Base-by-base conservation (phyloP, 306 rosid genomes). In the Castanea mollissima region DNA sequence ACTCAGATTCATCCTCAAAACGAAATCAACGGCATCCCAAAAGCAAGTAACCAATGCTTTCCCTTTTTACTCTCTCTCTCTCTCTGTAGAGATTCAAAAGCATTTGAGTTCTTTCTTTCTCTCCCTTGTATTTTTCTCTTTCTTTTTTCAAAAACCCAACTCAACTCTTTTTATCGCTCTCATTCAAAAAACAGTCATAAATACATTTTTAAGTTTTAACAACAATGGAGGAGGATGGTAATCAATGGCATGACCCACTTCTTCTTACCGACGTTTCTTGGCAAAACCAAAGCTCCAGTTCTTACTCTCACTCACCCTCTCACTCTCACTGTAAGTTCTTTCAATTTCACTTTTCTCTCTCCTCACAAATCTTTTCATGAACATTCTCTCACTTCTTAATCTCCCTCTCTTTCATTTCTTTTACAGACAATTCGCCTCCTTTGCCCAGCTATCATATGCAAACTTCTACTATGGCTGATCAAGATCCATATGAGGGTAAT, bases 201-300 rank as follows among this genome's bases (percentile, higher is more conserved):
- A 74, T 69, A 64, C 41, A 70, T 55, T 56, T 32, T 41, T 25
- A 54, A 55, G 62, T 75, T 82, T 84, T 49, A 49, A 49, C 16
- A 54, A 73, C 86, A 32, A 90, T 90, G 93, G 90, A 82, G 75
- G 80, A 87, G 4, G 14, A 49, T 12, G 54, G 54, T 63, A 79
- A 89, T 79, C 82, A 87, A 72, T 77, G 82, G 83, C 71, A 70
- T 74, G 91, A 91, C 80, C 93, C 93, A 79, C 93, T 87, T 86
- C 96, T 89, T 68, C 87, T 91, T 46, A 85, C 88, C 0, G 90
- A 89, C 83, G 87, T 80, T 74, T 86, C 90, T 79, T 74, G 71
- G 32, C 92, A 68, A 74, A 84, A 67, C 68, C 58, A 83, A 55
- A 55, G 62, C 56, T 77, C 85, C 69, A 1, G 23, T 58, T 27